Percentiles rank a stretch among this genome's conserved stretches.
Evolutionary conservation across 768 basidiomycete genomes (phyloP).

Genomic region (Pleurotus ostreatus): DNA sequence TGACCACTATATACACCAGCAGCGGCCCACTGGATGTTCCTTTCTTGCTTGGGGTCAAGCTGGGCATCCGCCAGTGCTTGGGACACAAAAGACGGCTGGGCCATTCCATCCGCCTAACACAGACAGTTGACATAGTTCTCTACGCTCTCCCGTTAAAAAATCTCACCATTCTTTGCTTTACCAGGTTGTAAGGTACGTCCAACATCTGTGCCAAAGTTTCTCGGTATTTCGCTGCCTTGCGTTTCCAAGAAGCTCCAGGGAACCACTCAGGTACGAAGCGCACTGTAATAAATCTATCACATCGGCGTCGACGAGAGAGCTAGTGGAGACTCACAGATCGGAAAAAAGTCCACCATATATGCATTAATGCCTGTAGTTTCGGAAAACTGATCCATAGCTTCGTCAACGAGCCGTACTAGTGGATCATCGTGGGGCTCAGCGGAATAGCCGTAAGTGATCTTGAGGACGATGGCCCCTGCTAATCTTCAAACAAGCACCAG

Average conservation of each 20-base stretch:
- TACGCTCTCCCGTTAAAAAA: neutral
- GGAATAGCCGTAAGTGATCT: conserved; percentile 11
- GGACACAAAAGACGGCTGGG: neutral
- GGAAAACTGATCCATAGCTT: conserved; percentile 18
- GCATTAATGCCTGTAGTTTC: neutral
- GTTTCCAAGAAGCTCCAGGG: neutral
- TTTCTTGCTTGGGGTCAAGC: neutral
- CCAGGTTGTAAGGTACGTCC: neutral
- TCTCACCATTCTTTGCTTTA: conserved; percentile 1
- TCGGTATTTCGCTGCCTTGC: neutral
- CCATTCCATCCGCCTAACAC: neutral
- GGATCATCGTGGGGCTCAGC: conserved; percentile 2
- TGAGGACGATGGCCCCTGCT: conserved; percentile 3
- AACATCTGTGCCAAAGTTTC: neutral
- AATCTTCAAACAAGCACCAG: neutral
- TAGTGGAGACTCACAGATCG: conserved; percentile 1
- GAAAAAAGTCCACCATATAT: conserved; percentile 27
- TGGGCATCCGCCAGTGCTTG: neutral
- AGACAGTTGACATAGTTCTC: too few species aligned
- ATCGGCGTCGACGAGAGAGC: neutral
- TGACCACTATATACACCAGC: neutral
- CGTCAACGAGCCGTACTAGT: neutral
- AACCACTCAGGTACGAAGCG: neutral
- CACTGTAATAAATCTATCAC: neutral
- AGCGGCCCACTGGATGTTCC: neutral